Evolutionary conservation across 2,329 filamentous ascomycete species (phyloP), one percentile per base, ranked within the genome.

Genomic region (Fusarium heterosporum): DNA sequence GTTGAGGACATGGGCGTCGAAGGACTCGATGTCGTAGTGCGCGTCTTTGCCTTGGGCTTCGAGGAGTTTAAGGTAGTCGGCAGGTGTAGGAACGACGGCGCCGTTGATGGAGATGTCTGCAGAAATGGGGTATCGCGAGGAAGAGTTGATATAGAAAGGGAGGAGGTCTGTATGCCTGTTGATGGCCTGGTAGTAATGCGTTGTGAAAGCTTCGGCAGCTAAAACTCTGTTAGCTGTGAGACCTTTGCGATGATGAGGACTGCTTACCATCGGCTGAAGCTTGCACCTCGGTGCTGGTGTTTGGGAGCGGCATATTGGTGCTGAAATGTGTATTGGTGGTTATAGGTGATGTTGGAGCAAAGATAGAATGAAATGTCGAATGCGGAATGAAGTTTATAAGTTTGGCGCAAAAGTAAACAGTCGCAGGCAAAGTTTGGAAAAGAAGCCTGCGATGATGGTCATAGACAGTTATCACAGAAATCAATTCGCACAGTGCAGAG

Each of bases 71-170:
- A 90, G 87, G 72, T 93, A 90, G 42, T 89, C 88, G 49, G 82
- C 79, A 0, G 89, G 89, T 55, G 87, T 84, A 32, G 85, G 78
- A 36, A 92, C 80, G 4, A 86, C 78, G 46, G 89, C 88, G 71
- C 93, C 93, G 80, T 97, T 97, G 83, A 93, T 90, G 72, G 88
- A 86, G 72, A 97, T 93, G 75, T 89, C 87, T 50, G 92, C 84
- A 32, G 83, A 81, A n/a, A 85, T 80, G 13, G 76, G 74, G 65
- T 87, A 86, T 61, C 83, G 80, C 12, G 83, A 70, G 25, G 85
- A 86, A 49, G 83, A 78, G 74, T 87, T 86, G 68, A 89, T 81
- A 82, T 97, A 97, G 83, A 89, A 96, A n/a, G 81, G 80, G 17
- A 85, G 75, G 14, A 97, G 84, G 9, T 81, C 79, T 30, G 84